A percentile compares a stretch with the other conserved stretches of the same genome.
These are phyloP conservation scores for Colletotrichum karsti DNA, from an alignment of 2,329 filamentous ascomycete genomes.

Conservation along the genomic window DNA sequence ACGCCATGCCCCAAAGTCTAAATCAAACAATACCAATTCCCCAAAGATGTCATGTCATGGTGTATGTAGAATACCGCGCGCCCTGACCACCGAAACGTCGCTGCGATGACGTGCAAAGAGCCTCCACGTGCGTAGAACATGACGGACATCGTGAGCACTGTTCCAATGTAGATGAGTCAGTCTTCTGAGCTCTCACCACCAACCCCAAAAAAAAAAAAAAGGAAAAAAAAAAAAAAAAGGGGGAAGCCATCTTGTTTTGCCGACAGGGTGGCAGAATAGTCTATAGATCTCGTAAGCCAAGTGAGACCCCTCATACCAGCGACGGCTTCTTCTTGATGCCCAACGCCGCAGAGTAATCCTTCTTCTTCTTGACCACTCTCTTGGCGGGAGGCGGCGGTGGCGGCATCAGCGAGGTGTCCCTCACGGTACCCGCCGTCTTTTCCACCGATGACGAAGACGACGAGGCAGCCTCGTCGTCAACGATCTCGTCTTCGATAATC, in stretches of 20 bases:
- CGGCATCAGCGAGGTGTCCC: constrained; percentile 42
- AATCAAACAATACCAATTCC: not conserved
- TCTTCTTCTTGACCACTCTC: constrained; percentile 85
- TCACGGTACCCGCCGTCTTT: constrained; percentile 34
- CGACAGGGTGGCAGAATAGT: no score
- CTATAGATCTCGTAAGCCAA: no score
- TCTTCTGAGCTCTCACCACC: no score
- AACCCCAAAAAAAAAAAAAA: no score
- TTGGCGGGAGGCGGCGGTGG: constrained; percentile 71
- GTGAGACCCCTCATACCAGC: constrained; percentile 52
- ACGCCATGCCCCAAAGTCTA: not conserved
- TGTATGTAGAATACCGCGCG: no score
- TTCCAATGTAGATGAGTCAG: no score
- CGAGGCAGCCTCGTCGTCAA: not conserved
- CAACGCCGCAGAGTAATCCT: constrained; percentile 76
- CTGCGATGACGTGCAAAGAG: not conserved
- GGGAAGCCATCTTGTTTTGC: no score
- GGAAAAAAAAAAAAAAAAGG: no score
- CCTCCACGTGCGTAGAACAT: not conserved
- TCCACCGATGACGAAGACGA: constrained; percentile 23
- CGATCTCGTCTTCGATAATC: constrained; percentile 41
- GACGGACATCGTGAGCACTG: no score
- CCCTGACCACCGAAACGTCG: no score
- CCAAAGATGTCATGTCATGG: no score
- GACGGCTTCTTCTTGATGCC: constrained; percentile 88